These are phyloP conservation scores for Truncatella angustata DNA, from an alignment of 2,329 filamentous ascomycete genomes.

Conservation along the genomic window DNA sequence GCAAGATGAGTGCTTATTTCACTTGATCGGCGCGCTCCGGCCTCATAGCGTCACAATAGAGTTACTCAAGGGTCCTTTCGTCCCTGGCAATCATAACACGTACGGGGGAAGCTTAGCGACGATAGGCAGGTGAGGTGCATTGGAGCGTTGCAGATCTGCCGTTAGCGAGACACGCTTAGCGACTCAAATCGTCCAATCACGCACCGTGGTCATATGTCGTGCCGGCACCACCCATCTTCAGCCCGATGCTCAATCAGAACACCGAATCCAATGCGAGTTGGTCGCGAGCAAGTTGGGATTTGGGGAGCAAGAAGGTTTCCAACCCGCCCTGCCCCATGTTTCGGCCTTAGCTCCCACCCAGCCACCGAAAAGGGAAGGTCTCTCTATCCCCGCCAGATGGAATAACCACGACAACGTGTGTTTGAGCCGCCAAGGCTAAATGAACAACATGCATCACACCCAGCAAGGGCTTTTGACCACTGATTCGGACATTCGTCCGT, in stretches of 20 bases:
- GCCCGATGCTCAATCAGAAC: background rate
- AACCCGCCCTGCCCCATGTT: background rate
- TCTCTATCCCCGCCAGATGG: background rate
- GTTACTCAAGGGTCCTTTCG: background rate
- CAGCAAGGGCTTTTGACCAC: background rate
- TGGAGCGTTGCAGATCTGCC: slow-evolving; percentile 9
- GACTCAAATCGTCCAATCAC: background rate
- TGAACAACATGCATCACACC: background rate
- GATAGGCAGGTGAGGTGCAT: slow-evolving; percentile 7
- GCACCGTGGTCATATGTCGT: background rate
- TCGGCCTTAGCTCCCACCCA: background rate
- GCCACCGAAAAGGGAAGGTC: slow-evolving; percentile 3
- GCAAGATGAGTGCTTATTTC: background rate
- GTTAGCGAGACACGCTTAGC: slow-evolving; percentile 4
- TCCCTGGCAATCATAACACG: background rate
- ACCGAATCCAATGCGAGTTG: background rate
- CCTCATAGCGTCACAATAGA: slow-evolving; percentile 1
- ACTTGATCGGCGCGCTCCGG: slow-evolving; percentile 1
- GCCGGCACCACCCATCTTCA: background rate
- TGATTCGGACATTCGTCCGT: slow-evolving; percentile 2
- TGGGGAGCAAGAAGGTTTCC: background rate
- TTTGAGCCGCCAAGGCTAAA: slow-evolving; percentile 5
- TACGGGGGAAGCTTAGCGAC: slow-evolving; percentile 9
- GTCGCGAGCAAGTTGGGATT: background rate
- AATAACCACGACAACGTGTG: background rate